Percentiles rank a stretch among this genome's conserved stretches.
Evolutionary conservation across 768 basidiomycete species (phyloP).

Genomic region (Boletus subcaerulescens): DNA sequence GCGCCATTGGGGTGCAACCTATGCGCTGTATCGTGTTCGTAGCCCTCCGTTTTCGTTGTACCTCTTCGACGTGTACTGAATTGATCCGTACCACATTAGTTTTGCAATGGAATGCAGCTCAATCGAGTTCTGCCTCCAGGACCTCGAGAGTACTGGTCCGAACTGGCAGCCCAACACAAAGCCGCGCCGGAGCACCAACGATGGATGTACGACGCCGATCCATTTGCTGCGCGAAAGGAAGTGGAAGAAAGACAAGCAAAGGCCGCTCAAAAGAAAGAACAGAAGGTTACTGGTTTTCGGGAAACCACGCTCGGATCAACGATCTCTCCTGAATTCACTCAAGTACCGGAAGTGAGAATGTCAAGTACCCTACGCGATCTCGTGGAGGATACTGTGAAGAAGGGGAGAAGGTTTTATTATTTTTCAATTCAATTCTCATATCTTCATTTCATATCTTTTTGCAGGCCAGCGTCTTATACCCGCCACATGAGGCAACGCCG

Average conservation of each 20-base stretch:
- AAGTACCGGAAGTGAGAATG: constrained; percentile 81
- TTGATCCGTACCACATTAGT: constrained; percentile 41
- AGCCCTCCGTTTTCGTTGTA: constrained; percentile 1
- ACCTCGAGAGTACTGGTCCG: constrained; percentile 85
- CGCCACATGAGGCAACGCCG: constrained; percentile 36
- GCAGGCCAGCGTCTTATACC: constrained; percentile 52
- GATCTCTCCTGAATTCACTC: constrained; percentile 39
- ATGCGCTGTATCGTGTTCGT: constrained; percentile 84
- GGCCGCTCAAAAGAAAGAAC: constrained; percentile 45
- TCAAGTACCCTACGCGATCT: constrained; percentile 67
- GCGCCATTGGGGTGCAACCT: constrained; percentile 88
- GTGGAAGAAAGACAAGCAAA: constrained; percentile 67
- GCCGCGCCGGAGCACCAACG: constrained; percentile 60
- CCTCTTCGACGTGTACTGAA: neutral
- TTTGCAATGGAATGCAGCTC: constrained; percentile 72
- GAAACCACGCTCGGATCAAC: constrained; percentile 15
- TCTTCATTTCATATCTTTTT: neutral
- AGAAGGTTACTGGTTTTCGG: constrained; percentile 13
- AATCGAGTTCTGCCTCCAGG: constrained; percentile 77
- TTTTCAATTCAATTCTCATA: neutral
- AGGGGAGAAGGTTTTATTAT: constrained; percentile 40
- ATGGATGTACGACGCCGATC: constrained; percentile 90
- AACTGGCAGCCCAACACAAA: constrained; percentile 70
- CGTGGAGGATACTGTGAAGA: constrained; percentile 79
- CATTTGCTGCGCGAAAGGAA: constrained; percentile 69